Base-by-base conservation (phyloP, 768 basidiomycete genomes). In the Mycena vitilis region DNA sequence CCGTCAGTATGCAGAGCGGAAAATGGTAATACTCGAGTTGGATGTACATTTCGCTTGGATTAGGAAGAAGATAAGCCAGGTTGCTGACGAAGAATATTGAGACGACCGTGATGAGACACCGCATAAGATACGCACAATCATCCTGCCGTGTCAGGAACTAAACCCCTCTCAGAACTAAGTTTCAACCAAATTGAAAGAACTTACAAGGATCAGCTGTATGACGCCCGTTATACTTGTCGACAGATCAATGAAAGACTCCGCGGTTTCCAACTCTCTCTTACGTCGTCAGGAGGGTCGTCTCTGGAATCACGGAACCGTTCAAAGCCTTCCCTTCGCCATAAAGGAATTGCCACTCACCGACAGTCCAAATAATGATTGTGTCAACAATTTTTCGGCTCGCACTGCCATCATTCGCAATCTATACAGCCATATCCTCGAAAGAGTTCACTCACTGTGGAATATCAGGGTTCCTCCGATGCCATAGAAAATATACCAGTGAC, bases 11-110 rank as follows among this genome's bases (percentile, higher is more conserved):
- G n/a, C n/a, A 30, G 30, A 30, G 30, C 30, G 30, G 15, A 4
- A n/a, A 20, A 30, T 9, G 15, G 34, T 11, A 20, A 37, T 22
- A 37, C 37, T 54, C n/a, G 7, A n/a, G 37, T 30, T 30, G 8
- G 3, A 23, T n/a, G 15, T 56, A 40, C 54, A 23, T 56, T 56
- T 56, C 23, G 37, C 54, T 56, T 56, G 54, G 37, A 56, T 56
- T 12, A 56, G 13, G 38, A 56, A 56, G 37, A 56, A 11, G 1
- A 40, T 3, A 38, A 56, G n/a, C 54, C 54, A 56, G n/a, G 54
- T 23, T 23, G 40, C 54, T 56, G 22, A 6, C n/a, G 18, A 8
- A 5, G 20, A 22, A 38, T 16, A 23, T 15, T 40, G 22, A 40
- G 7, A 23, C 36, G n/a, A 13, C 22, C 12, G 40, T 2, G 8